Percentiles rank a stretch among this genome's conserved stretches.
Evolutionary conservation across 306 rosid genomes (phyloP).

Genomic region (Dalbergia oliveri): DNA sequence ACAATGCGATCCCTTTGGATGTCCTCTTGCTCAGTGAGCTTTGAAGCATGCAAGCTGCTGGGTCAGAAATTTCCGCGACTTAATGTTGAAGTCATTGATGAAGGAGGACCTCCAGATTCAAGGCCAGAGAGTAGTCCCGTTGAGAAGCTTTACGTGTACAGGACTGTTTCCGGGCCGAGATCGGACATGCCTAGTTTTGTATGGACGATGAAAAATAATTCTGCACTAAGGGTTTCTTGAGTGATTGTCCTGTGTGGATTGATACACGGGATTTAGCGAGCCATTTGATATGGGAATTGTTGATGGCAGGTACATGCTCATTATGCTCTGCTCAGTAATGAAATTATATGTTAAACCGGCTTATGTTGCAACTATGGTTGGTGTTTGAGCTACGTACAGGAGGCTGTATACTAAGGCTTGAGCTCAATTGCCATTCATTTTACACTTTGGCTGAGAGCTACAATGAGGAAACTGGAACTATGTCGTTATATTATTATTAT

Average conservation of each 20-base stretch:
- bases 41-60: conserved; percentile 91
- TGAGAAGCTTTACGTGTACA: conserved; percentile 88
- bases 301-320: conserved; percentile 64
- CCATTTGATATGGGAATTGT: conserved; percentile 36
- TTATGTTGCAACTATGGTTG: conserved; percentile 61
- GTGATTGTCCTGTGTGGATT: conserved; percentile 7
- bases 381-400: conserved; percentile 58
- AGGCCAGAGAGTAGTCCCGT: conserved; percentile 83
- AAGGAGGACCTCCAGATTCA: conserved; percentile 84
- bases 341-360: conserved; percentile 48
- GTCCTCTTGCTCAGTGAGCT: conserved; percentile 97
- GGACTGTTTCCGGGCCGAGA: conserved; percentile 86
- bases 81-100: conserved; percentile 95
- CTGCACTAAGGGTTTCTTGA: conserved; percentile 64
- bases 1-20: conserved; percentile 99
- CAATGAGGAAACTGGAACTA: conserved; percentile 57
- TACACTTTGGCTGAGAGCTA: conserved; percentile 84
- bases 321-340: conserved; percentile 41
- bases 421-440: conserved; percentile 81
- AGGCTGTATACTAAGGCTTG: conserved; percentile 56
- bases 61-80: conserved; percentile 91
- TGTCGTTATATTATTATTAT: conserved; percentile 29
- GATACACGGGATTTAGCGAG: not conserved
- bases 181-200: conserved; percentile 85
- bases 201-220: conserved; percentile 79